Conservation (phyloP, 164 flowering plant genomes). For the Dillenia turbinata region DNA sequence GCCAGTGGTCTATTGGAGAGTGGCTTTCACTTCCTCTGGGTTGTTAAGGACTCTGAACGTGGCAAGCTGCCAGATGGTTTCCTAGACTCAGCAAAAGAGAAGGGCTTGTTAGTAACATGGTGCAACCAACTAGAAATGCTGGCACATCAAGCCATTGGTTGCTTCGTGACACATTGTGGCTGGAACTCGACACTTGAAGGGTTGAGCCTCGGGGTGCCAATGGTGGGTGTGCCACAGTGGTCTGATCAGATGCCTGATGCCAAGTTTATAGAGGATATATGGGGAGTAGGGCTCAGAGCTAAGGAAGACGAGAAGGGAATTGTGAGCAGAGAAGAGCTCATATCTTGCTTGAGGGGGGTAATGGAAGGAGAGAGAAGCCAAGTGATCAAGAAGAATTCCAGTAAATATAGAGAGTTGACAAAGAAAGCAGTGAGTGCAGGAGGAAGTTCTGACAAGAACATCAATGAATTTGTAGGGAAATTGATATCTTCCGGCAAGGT, state of each 20-base stretch:
- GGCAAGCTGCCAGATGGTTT: slow-evolving; percentile 24
- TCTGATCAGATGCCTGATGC: slow-evolving; percentile 38
- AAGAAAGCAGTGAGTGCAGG: slow-evolving; percentile 31
- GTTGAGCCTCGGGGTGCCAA: slow-evolving; percentile 40
- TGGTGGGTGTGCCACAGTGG: slow-evolving; percentile 47
- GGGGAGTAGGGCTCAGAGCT: slow-evolving; percentile 37
- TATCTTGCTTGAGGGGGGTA: slow-evolving; percentile 24
- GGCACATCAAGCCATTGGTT: slow-evolving; percentile 31
- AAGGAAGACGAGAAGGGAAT: slow-evolving; percentile 33
- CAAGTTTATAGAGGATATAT: slow-evolving; percentile 32
- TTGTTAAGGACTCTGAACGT: slow-evolving; percentile 21
- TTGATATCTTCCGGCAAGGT: slow-evolving; percentile 1
- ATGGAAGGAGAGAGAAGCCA: slow-evolving; percentile 32
- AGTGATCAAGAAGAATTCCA: slow-evolving; percentile 20
- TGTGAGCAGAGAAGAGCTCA: slow-evolving; percentile 31
- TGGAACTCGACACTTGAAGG: slow-evolving; percentile 50
- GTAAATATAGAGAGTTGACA: slow-evolving; percentile 28
- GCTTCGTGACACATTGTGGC: slow-evolving; percentile 49
- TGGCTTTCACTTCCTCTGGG: slow-evolving; percentile 33
- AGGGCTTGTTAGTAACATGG: slow-evolving; percentile 37
- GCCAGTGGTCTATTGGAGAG: slow-evolving; percentile 22
- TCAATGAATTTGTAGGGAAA: slow-evolving; percentile 23
- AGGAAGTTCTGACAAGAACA: slow-evolving; percentile 33
- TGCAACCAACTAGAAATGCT: slow-evolving; percentile 37
- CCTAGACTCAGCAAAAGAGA: slow-evolving; percentile 9